Base-by-base conservation (phyloP, 78 protist genomes). In the Anaeramoeba flamelloides region DNA sequence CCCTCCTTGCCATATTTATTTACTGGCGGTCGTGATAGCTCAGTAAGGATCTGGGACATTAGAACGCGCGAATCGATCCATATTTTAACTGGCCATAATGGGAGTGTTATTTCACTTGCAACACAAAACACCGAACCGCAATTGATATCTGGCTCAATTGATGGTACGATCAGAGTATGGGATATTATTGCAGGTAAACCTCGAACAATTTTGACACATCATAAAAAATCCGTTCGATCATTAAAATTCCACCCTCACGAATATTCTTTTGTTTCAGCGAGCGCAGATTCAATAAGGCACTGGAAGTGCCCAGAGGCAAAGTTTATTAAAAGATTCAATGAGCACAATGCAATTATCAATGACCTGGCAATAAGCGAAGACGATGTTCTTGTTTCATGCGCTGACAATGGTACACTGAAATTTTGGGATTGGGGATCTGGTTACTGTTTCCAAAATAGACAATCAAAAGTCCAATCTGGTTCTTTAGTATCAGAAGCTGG, bases 341-440 rank as follows among this genome's bases (percentile, higher is more conserved):
- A 91, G 0, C 96, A 92, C 81, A 80, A 89, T 65, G 41, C 89
- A 36, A 90, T 94, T 41, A 22, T 95, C 75, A 91, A 95, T 85
- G 0, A 87, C 0, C 1, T 94, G 75, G 91, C 95, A 1, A 32
- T 95, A 41, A 93, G 89, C 81, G 75, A 41, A 40, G 94, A 91
- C 77, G 82, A 87, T 74, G 95, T 92, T 17, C 17, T 90, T 34
- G 34, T 53, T 31, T 53, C 83, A 26, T 39, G 32, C 17, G 69
- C 34, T 32, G 95, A 93, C 80, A 87, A 92, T 76, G 99, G 99
- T 30, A 38, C 75, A 2, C 30, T 96, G 75, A 78, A 76, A 40
- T 89, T 96, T 64, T 94, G 92, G 93, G 99, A 97, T 83, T 97
- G 94, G 94, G 74, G 82, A 40, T 79, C 94, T 1, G 98, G 98